These are phyloP conservation scores for Venturia effusa DNA, from an alignment of 2,329 filamentous ascomycete species.

Conservation along the genomic window DNA sequence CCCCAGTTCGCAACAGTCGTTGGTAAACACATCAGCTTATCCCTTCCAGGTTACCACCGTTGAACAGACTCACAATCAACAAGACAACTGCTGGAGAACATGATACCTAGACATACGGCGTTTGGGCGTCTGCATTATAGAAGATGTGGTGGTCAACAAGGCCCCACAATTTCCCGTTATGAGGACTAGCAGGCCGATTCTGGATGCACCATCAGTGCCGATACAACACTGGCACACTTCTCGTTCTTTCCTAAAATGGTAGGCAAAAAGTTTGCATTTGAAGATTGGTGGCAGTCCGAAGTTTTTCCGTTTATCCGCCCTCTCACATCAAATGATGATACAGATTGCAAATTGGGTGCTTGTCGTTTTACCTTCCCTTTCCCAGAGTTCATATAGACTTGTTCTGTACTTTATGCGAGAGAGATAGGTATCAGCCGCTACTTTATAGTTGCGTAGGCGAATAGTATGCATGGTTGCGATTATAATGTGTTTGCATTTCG, in stretches of 20 bases:
- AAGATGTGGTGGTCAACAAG: neutral
- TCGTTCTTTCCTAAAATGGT: neutral
- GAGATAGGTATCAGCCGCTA: neutral
- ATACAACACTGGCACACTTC: neutral
- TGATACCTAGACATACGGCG: slow-evolving; percentile 7
- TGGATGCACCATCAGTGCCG: neutral
- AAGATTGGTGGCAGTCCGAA: neutral
- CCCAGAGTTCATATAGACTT: neutral
- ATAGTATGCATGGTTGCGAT: neutral
- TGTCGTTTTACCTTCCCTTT: neutral
- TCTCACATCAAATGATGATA: neutral
- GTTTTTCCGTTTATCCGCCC: neutral
- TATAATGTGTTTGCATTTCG: neutral
- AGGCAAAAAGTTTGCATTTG: slow-evolving; percentile 1
- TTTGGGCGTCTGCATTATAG: slow-evolving; percentile 5
- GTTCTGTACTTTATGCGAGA: slow-evolving; percentile 5
- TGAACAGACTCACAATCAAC: neutral
- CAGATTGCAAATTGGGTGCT: slow-evolving; percentile 1
- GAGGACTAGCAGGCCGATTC: neutral
- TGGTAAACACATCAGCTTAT: slow-evolving; percentile 21
- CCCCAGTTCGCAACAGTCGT: slow-evolving; percentile 29
- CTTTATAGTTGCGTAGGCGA: neutral
- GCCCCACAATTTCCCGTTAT: neutral
- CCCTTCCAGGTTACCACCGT: slow-evolving; percentile 5
- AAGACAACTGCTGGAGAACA: neutral